Base-by-base conservation (phyloP, 345 rosid genomes). In the Gossypium ekmanianum region DNA sequence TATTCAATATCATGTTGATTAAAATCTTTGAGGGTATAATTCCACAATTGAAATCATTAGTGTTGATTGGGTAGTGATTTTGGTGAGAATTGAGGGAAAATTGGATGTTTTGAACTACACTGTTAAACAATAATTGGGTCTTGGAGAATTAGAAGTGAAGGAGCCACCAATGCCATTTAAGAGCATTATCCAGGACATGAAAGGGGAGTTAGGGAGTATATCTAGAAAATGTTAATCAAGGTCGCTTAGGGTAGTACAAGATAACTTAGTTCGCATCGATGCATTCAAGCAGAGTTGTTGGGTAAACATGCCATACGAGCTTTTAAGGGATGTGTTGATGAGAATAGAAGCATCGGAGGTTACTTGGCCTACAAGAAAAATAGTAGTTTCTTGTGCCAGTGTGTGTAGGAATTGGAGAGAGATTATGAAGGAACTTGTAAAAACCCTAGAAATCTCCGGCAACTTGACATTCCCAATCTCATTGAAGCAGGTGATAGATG, bases 321-420 rank as follows among this genome's bases (percentile, higher is more conserved):
- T 94, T 62, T 81, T 94, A 55, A 86, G 97, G 81, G 98, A 91
- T 29, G 92, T 92, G 44, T 78, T 94, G 41, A 82, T 83, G 85
- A 86, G 97, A 83, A 89, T 94, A 9, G 97, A 94, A 81, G 82
- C 75, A 14, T 87, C 97, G 3, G 98, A 92, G 74, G 71, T 72
- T 58, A 73, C 69, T 24, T 94, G 97, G 97, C 98, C 97, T 2
- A 78, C 84, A 43, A 75, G 97, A 75, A 88, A 83, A 83, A 90
- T 82, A 62, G 97, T 92, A 47, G 92, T 91, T 78, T 84, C 89
- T 50, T 94, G 97, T 85, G 91, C 97, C 14, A 87, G 95, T 63
- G 97, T 94, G 11, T 94, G 98, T 81, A 81, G 88, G 81, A 91
- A 87, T 68, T 94, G 98, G 98, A 90, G 97, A 62, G 95, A 85